Conservation (phyloP, 2,329 filamentous ascomycete species). For the Fusarium sp. region DNA sequence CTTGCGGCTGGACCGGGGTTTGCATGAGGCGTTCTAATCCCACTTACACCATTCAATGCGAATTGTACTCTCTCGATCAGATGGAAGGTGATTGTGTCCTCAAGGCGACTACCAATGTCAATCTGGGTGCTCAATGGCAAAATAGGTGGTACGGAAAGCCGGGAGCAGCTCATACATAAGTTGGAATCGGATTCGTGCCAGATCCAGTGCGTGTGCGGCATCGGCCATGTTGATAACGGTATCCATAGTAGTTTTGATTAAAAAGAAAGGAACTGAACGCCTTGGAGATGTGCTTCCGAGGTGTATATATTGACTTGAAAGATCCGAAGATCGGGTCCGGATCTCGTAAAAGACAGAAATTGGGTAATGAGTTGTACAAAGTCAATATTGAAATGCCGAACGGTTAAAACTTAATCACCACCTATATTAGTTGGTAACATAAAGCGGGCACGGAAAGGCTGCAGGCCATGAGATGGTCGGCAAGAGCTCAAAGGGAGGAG, state of each 20-base stretch:
- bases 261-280: background rate
- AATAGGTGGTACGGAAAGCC: background rate
- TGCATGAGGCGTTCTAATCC: conserved; percentile 9
- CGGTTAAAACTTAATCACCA: background rate
- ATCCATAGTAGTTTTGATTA: conserved; percentile 71
- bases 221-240: conserved; percentile 88
- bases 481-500: background rate
- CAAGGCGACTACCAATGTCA: conserved; percentile 75
- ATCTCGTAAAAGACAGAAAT: background rate
- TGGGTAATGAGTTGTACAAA: conserved; percentile 14
- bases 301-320: background rate
- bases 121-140: background rate
- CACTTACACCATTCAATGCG: conserved; percentile 73
- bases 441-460: conserved; percentile 12
- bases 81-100: conserved; percentile 98
- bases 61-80: conserved; percentile 99
- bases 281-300: background rate
- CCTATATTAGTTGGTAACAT: background rate
- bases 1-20: conserved; percentile 16
- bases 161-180: conserved; percentile 72
- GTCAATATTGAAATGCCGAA: background rate
- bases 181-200: conserved; percentile 92
- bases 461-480: background rate
- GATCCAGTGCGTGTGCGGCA: conserved; percentile 83
- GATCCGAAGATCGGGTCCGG: background rate